phyloP scores from a whole-genome alignment of 164 flowering plant genomes.

The Houttuynia cordata region DNA sequence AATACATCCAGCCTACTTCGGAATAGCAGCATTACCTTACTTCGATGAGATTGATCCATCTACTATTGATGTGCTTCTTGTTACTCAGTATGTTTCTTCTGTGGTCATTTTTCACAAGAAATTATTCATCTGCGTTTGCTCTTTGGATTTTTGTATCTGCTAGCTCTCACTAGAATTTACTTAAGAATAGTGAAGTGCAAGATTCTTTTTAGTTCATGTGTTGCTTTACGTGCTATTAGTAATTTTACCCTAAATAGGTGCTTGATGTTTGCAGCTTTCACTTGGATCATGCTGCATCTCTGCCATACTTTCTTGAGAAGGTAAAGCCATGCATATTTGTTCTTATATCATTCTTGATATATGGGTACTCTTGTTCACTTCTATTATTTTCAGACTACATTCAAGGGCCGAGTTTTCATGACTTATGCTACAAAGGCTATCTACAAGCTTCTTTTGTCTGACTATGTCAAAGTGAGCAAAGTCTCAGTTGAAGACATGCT shows the following conservation, averaged over 20 bases:
- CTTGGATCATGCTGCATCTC: conserved; percentile 96
- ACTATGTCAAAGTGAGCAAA: conserved; percentile 34
- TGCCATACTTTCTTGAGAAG: conserved; percentile 94
- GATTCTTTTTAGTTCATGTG: background rate
- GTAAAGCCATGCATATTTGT: conserved; percentile 19
- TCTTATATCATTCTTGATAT: conserved; percentile 1
- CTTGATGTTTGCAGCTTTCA: conserved; percentile 51
- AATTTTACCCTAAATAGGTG: background rate
- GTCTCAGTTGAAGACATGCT: conserved; percentile 85
- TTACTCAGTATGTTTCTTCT: conserved; percentile 69
- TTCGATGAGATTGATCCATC: conserved; percentile 98
- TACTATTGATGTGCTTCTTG: conserved; percentile 75
- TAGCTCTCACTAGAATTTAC: background rate
- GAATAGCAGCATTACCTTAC: conserved; percentile 96
- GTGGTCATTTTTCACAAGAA: no score
- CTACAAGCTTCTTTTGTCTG: conserved; percentile 45
- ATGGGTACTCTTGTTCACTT: conserved; percentile 1
- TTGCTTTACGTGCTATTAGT: background rate
- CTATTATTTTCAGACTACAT: conserved; percentile 71
- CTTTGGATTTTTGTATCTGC: no score
- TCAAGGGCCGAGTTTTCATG: conserved; percentile 75
- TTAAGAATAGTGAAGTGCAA: background rate
- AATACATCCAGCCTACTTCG: conserved; percentile 89
- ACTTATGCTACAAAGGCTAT: conserved; percentile 65
- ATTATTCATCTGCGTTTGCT: no score